These are phyloP conservation scores for Terfezia claveryi DNA, from an alignment of 495 filamentous ascomycete genomes.

Conservation along the genomic window DNA sequence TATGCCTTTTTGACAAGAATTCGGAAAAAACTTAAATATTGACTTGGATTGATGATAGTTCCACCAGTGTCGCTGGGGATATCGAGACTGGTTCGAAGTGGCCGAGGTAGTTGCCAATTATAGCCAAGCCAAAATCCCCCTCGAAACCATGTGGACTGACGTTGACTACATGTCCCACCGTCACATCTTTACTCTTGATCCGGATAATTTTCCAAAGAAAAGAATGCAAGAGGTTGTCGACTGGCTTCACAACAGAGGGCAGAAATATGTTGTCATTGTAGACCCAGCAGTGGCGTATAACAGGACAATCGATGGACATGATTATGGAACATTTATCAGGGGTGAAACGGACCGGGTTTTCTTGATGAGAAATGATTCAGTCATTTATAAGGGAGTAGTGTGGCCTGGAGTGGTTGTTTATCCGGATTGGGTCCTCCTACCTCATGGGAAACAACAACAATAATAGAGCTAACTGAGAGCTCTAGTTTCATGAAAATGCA, in stretches of 20 bases:
- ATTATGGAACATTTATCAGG: conserved; percentile 20
- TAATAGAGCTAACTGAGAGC: too few species aligned
- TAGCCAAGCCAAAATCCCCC: conserved; percentile 46
- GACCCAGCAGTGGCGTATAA: conserved; percentile 60
- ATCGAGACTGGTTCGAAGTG: conserved; percentile 52
- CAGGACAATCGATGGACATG: conserved; percentile 8
- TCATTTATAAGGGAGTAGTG: conserved; percentile 52
- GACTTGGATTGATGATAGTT: too few species aligned
- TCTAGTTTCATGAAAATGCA: conserved; percentile 10
- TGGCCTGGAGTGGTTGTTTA: conserved; percentile 72
- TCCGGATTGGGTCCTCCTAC: conserved; percentile 47
- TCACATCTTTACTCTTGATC: conserved; percentile 51
- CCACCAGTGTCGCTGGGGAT: conserved; percentile 55
- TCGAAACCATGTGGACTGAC: conserved; percentile 83
- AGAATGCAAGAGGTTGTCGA: conserved; percentile 46
- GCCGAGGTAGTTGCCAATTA: conserved; percentile 69
- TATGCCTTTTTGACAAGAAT: too few species aligned
- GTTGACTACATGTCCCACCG: conserved; percentile 52
- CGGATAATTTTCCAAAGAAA: conserved; percentile 43
- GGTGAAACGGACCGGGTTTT: conserved; percentile 37
- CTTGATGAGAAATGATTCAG: conserved; percentile 40
- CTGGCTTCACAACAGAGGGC: conserved; percentile 49
- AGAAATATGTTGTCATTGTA: conserved; percentile 72
- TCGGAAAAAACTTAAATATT: too few species aligned
- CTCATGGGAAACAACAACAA: too few species aligned